Evolutionary conservation across 257 asterid species (phyloP).

Genomic region (Dorcoceras hygrometricum): DNA sequence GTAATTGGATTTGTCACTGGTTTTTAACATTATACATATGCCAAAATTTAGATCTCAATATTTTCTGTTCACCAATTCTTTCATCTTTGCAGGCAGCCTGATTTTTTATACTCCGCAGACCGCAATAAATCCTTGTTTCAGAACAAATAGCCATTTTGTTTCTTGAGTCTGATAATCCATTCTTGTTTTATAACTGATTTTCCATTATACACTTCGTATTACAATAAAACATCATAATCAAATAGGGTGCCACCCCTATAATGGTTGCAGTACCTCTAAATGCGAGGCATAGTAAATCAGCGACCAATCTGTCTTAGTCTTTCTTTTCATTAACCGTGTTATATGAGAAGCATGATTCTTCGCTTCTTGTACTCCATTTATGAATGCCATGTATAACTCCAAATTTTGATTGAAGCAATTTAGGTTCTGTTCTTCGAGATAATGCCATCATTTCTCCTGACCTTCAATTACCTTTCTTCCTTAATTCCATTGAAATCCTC

Average conservation of each 20-base stretch:
- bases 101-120: neutral
- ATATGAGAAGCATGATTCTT: neutral
- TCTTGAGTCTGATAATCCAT: neutral
- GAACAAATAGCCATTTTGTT: neutral
- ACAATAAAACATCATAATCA: neutral
- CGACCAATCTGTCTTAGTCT: no score
- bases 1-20: no score
- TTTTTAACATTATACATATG: no score
- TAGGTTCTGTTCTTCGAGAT: neutral
- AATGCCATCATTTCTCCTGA: constrained; percentile 34
- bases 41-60: no score
- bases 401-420: neutral
- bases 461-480: constrained; percentile 29
- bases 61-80: no score
- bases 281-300: no score
- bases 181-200: neutral
- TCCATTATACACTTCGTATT: no score
- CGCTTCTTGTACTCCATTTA: neutral
- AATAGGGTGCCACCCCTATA: no score
- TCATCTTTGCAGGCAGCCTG: neutral
- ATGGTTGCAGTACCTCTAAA: no score
- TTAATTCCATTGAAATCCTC: constrained; percentile 26
- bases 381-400: neutral
- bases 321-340: no score
- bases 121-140: neutral